A percentile compares a stretch with the other conserved stretches of the same genome.
phyloP scores from a whole-genome alignment of 1,284 basidiomycete genomes.

The Malassezia arunalokei region DNA sequence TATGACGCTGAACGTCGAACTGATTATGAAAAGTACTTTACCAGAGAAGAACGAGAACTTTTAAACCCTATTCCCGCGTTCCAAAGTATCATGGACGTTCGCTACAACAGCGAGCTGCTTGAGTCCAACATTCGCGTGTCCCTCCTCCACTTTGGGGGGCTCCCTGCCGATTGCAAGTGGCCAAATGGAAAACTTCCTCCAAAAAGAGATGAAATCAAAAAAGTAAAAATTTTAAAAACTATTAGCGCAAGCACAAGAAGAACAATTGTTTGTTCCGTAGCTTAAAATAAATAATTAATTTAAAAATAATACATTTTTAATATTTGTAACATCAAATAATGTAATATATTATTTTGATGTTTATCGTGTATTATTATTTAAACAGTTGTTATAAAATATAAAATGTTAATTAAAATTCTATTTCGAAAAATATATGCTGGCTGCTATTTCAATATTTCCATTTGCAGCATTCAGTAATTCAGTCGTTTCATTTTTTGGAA shows the following conservation, averaged over 20 bases:
- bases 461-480: constrained; percentile 3
- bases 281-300: constrained; percentile 3
- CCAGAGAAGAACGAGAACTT: neutral
- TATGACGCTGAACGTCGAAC: neutral
- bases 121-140: constrained; percentile 19
- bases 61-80: constrained; percentile 14
- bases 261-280: constrained; percentile 5
- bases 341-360: neutral
- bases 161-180: constrained; percentile 10
- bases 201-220: neutral
- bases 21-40: neutral
- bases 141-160: constrained; percentile 5
- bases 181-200: neutral
- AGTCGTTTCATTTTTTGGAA: neutral
- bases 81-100: constrained; percentile 18
- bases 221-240: constrained; percentile 7
- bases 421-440: constrained; percentile 12
- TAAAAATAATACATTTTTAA: neutral
- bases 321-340: neutral
- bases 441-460: constrained; percentile 7
- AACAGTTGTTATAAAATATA: neutral
- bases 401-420: neutral
- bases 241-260: constrained; percentile 7
- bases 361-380: neutral
- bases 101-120: constrained; percentile 14